Base-by-base conservation (phyloP, 179 eudicot genomes). In the Drosera spatulata region DNA sequence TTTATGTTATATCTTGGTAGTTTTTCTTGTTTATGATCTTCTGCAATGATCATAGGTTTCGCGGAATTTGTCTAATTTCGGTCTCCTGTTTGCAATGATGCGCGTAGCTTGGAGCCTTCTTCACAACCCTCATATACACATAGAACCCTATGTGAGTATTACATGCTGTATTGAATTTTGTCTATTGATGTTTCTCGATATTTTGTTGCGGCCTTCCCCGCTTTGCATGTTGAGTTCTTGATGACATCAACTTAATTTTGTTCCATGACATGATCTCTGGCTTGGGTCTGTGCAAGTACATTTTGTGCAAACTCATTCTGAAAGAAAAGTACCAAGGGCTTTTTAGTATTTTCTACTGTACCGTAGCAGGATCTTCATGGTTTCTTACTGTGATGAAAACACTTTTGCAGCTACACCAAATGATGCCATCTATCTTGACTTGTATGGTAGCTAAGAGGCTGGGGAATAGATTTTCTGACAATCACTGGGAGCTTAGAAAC, bases 401-500 rank as follows among this genome's bases (percentile, higher is more conserved):
- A 60, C 67, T 13, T 39, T 53, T 63, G 60, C 77, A 93, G 99
- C 80, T 86, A 38, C 97, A 93, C 75, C 99, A 93, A 66, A 74
- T 86, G 72, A 86, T 93, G 97, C 99, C 97, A 41, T 83, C 99
- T 54, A 72, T 93, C 56, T 72, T 89, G 70, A 89, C 99, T 46
- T 93, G 99, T 77, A 73, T 89, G 68, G 86, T 89, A 61, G 95
- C 86, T 3, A 93, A 85, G 77, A 82, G 83, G 65, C 63, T 89
- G 69, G 97, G 99, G 50, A 76, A 75, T 74, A 73, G 80, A 57
- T 60, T 79, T 50, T 74, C 94, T 12, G 97, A 93, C 69, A 83
- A 85, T 62, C 99, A 93, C 74, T 93, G 99, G 97, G 95, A 89
- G 65, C 96, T 89, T 37, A 75, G 99, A 69, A 78, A 89, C 79